A percentile compares a stretch with the other conserved stretches of the same genome.
Evolutionary conservation across 2,329 filamentous ascomycete genomes (phyloP).

Genomic region (Septoria petroselini): DNA sequence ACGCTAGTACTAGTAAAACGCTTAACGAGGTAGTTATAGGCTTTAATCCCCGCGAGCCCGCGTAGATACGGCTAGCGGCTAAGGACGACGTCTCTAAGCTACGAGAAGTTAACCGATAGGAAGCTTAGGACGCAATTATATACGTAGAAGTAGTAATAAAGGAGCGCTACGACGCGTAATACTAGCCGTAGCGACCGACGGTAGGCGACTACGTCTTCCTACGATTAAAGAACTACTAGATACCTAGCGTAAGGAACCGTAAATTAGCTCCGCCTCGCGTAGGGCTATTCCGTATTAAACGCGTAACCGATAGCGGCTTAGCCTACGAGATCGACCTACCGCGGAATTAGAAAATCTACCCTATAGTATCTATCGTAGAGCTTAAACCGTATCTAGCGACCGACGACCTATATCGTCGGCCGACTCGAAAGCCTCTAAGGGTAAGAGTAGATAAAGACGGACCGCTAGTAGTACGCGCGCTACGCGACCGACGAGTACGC

Average conservation of each 20-base stretch:
- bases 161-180: slow-evolving; percentile 1
- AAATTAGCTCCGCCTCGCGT: not conserved
- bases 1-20: not conserved
- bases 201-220: slow-evolving; percentile 1
- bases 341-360: slow-evolving; percentile 4
- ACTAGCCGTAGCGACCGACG: not conserved
- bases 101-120: not conserved
- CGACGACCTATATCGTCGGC: too few relatives aligned
- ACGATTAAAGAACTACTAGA: slow-evolving; percentile 4
- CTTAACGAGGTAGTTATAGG: not conserved
- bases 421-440: not conserved
- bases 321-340: slow-evolving; percentile 11
- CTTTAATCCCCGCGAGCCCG: not conserved
- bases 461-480: not conserved
- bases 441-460: not conserved
- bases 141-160: slow-evolving; percentile 6
- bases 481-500: not conserved
- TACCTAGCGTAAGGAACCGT: not conserved
- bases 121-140: not conserved
- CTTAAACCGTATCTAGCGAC: not conserved
- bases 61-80: not conserved
- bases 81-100: not conserved
- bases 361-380: slow-evolving; percentile 7
- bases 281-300: slow-evolving; percentile 5
- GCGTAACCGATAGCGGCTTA: not conserved